Evolutionary conservation across 805 yeast species (phyloP), one percentile per base, ranked within the genome.

Genomic region (Candida awuae): DNA sequence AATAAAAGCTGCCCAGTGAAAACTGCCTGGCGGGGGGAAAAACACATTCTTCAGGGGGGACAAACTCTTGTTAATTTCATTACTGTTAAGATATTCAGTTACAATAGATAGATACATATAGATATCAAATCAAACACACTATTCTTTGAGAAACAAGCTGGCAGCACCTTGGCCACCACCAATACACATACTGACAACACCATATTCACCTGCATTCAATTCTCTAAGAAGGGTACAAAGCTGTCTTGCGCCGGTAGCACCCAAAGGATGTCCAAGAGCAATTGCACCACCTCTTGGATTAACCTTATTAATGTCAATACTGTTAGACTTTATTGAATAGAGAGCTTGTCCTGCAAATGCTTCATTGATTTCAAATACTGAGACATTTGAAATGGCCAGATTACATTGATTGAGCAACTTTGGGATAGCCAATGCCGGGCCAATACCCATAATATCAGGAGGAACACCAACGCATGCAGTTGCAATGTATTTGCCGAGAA

Each of bases 151-250:
- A 52, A 90, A 72, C 32, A 88, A 68, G 12, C 90, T 82, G 34
- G 97, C 97, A 25, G 97, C 96, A 49, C 97, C 97, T 94, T 88
- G 90, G 52, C 97, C 97, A 26, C 97, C 86, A 54, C 97, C 97
- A 49, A 90, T 80, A 68, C 97, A 90, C 97, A 90, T 90, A 47
- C 94, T 82, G 10, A 94, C 84, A 38, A 90, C 80, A 49, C 97
- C 97, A 48, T 87, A 65, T 66, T 87, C 78, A 45, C 90, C 94
- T 20, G 73, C 59, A 60, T 80, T 65, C 54, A 88, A 71, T 66
- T 86, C 90, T 53, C 88, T 73, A 58, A 90, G 63, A 45, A 90
- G 63, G 4, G 97, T 90, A 32, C 97, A 88, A 37, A 85, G 72
- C 66, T 88, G 96, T 62, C 97, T 80, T 10, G 96, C 87, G 22